phyloP scores from a whole-genome alignment of 2,329 filamentous ascomycete species.

The Aspergillus piperis region DNA sequence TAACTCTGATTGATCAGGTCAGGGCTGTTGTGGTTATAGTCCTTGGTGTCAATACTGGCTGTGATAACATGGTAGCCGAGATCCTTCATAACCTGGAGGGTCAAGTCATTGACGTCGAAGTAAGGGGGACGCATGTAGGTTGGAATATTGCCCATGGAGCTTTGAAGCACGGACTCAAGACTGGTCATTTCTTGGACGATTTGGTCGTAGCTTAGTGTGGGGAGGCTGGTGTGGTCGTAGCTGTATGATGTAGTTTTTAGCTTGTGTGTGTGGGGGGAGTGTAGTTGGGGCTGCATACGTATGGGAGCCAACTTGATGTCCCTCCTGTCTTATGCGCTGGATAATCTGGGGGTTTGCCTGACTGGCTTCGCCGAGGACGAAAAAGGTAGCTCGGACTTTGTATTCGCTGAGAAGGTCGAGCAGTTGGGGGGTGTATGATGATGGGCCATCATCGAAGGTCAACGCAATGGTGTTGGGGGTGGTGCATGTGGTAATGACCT shows the following conservation, averaged over 20 bases:
- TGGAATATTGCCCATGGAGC: constrained; percentile 46
- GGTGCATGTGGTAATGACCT: constrained; percentile 42
- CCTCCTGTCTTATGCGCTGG: constrained; percentile 34
- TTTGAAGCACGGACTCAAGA: constrained; percentile 42
- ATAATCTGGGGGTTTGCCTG: constrained; percentile 28
- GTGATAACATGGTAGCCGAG: constrained; percentile 50
- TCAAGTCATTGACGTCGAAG: constrained; percentile 34
- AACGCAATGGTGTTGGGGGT: constrained; percentile 60
- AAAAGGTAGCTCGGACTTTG: constrained; percentile 64
- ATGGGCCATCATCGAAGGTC: constrained; percentile 67
- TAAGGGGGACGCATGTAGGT: constrained; percentile 53
- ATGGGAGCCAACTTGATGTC: constrained; percentile 52
- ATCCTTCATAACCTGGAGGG: constrained; percentile 37
- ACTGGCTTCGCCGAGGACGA: constrained; percentile 52
- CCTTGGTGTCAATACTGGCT: constrained; percentile 46
- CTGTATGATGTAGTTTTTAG: constrained; percentile 18
- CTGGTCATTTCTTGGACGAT: constrained; percentile 43
- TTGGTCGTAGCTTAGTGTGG: constrained; percentile 30
- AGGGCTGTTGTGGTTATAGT: constrained; percentile 39
- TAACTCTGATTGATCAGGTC: constrained; percentile 30
- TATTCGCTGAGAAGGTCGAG: constrained; percentile 59
- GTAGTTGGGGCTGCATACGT: constrained; percentile 33
- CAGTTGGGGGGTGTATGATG: constrained; percentile 58
- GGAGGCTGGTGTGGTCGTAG: constrained; percentile 44
- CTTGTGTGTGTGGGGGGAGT: neutral